phyloP scores from a whole-genome alignment of 345 rosid species.

The Rhodomyrtus tomentosa region DNA sequence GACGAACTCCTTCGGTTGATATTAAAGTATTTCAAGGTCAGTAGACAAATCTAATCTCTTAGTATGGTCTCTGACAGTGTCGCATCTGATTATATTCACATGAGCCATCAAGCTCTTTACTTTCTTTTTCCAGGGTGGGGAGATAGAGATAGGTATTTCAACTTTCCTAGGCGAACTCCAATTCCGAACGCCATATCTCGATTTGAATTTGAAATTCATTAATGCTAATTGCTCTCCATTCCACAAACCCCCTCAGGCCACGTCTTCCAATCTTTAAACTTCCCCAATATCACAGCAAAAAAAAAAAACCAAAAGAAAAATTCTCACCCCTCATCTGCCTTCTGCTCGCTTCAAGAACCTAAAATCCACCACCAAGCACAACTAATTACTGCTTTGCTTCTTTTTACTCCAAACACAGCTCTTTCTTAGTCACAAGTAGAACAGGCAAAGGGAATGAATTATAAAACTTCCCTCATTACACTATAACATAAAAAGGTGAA shows the following conservation, averaged over 20 bases:
- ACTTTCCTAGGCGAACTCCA: neutral
- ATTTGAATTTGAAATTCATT: neutral
- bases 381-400: neutral
- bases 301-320: neutral
- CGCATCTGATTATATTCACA: neutral
- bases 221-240: neutral
- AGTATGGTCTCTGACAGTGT: neutral
- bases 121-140: neutral
- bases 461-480: neutral
- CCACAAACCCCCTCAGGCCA: neutral
- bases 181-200: neutral
- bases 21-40: neutral
- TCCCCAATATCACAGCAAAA: neutral
- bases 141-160: neutral
- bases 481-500: neutral
- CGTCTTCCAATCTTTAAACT: neutral
- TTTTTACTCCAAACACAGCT: neutral
- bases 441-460: neutral
- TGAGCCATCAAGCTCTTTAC: neutral
- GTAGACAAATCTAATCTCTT: neutral
- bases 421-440: neutral
- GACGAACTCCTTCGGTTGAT: neutral
- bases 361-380: neutral
- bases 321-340: neutral
- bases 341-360: neutral